Percentiles rank a stretch among this genome's conserved stretches.
Conservation (phyloP, 129 eudicot species). For the Deinandra increscens region DNA sequence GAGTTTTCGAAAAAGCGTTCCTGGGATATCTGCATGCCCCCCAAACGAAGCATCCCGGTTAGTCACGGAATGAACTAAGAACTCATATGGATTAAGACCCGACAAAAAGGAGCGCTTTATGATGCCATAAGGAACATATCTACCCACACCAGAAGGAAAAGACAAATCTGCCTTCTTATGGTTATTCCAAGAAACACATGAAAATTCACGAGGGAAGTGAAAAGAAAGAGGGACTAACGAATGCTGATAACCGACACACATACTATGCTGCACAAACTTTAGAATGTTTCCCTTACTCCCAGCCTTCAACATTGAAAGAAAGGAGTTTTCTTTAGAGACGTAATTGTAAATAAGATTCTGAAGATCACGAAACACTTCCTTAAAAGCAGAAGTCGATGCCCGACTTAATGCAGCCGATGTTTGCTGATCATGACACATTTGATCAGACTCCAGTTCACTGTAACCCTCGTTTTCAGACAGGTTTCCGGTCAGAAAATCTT, state of each 20-base stretch:
- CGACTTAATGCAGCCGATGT: conserved; percentile 64
- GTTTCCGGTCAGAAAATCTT: conserved; percentile 47
- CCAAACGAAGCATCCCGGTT: conserved; percentile 82
- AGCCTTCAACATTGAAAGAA: conserved; percentile 74
- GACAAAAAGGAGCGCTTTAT: conserved; percentile 54
- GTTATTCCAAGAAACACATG: conserved; percentile 79
- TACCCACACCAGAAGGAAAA: conserved; percentile 31
- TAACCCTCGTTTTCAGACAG: conserved; percentile 26
- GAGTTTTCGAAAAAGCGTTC: conserved; percentile 59
- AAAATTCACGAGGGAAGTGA: conserved; percentile 55
- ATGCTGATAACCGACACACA: conserved; percentile 86
- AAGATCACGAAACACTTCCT: conserved; percentile 62
- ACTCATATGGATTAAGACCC: conserved; percentile 80
- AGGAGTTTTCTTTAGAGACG: conserved; percentile 53
- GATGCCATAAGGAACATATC: conserved; percentile 62
- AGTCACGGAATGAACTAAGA: conserved; percentile 74
- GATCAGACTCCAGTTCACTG: conserved; percentile 23
- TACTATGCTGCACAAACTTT: conserved; percentile 73
- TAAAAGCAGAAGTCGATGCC: conserved; percentile 63
- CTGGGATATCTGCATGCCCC: conserved; percentile 91
- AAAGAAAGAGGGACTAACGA: conserved; percentile 69
- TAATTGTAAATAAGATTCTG: conserved; percentile 64
- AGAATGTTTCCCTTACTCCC: conserved; percentile 88
- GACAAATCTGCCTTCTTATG: conserved; percentile 39
- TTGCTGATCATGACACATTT: conserved; percentile 44